These are phyloP conservation scores for Tulasnella sp. DNA, from an alignment of 768 basidiomycete species.

Conservation along the genomic window DNA sequence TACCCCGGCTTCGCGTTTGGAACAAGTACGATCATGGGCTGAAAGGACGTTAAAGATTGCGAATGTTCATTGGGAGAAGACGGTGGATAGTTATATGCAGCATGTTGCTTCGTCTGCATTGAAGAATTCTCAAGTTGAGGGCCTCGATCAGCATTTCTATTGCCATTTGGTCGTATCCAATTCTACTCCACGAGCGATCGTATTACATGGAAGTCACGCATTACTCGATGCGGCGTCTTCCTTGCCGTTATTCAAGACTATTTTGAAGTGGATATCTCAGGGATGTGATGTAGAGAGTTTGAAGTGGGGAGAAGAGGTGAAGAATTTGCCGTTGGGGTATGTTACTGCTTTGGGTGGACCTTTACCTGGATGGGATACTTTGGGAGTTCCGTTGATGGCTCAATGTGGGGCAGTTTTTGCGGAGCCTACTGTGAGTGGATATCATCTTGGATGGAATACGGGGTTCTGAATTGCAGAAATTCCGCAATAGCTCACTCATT, in stretches of 20 bases:
- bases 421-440: neutral
- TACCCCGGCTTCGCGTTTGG: neutral
- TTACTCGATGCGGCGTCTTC: slow-evolving; percentile 1
- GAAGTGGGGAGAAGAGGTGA: neutral
- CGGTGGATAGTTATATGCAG: neutral
- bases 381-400: neutral
- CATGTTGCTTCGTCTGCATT: neutral
- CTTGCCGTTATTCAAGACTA: neutral
- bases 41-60: neutral
- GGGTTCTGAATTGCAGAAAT: neutral
- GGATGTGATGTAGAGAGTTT: neutral
- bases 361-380: neutral
- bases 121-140: neutral
- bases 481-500: slow-evolving; percentile 4
- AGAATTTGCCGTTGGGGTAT: slow-evolving; percentile 1
- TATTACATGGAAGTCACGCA: slow-evolving; percentile 5
- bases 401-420: neutral
- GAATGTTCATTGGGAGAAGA: too few relatives aligned
- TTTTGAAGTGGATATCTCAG: neutral
- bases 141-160: neutral
- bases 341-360: neutral
- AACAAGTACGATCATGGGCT: slow-evolving; percentile 1
- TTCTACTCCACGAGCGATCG: neutral
- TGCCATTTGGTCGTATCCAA: neutral
- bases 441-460: neutral